Evolutionary conservation across 495 filamentous ascomycete genomes (phyloP).

Genomic region (Daldinia grandis): DNA sequence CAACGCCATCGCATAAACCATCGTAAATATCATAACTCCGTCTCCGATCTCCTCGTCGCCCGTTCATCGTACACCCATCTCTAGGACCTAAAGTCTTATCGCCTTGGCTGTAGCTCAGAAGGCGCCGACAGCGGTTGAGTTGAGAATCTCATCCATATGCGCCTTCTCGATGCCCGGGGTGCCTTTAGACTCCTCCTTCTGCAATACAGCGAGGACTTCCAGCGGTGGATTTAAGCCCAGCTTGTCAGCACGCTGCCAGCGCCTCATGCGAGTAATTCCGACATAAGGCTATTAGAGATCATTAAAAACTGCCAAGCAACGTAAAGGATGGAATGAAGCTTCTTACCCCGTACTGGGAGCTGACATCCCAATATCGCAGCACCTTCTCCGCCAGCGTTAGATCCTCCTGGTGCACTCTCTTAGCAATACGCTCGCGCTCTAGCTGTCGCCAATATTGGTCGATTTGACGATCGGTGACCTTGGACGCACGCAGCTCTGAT

Average conservation of each 20-base stretch:
- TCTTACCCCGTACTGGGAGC: conserved; percentile 87
- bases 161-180: conserved; percentile 64
- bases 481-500: conserved; percentile 64
- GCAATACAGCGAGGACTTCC: conserved; percentile 86
- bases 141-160: conserved; percentile 83
- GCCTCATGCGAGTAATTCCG: conserved; percentile 79
- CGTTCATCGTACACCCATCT: conserved; percentile 24
- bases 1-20: conserved; percentile 42
- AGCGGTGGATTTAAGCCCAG: conserved; percentile 85
- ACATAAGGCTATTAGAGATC: conserved; percentile 74
- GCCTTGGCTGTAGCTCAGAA: conserved; percentile 28
- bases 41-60: conserved; percentile 3
- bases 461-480: conserved; percentile 70
- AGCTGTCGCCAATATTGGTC: conserved; percentile 75
- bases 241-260: conserved; percentile 85
- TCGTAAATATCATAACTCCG: conserved; percentile 13
- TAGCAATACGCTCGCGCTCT: conserved; percentile 62
- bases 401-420: conserved; percentile 74
- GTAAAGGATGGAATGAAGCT: neutral
- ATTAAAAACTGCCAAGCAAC: conserved; percentile 21
- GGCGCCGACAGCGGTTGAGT: conserved; percentile 50
- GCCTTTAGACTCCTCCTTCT: conserved; percentile 71
- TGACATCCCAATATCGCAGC: conserved; percentile 87
- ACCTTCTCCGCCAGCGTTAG: conserved; percentile 82
- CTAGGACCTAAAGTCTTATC: neutral